These are phyloP conservation scores for Waitea zeae DNA, from an alignment of 1,284 basidiomycete species.

Conservation along the genomic window DNA sequence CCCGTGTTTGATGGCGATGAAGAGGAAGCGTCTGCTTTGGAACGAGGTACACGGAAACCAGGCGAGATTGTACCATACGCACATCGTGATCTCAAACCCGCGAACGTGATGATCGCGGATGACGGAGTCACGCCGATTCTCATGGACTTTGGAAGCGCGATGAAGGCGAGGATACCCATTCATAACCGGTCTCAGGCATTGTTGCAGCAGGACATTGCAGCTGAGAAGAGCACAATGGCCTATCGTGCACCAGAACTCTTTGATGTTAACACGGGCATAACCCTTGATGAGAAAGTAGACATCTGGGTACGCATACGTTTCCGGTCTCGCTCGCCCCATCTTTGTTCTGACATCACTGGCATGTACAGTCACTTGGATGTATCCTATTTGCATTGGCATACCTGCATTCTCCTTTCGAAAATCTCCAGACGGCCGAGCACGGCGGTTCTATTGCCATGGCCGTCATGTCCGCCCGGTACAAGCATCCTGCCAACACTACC, in stretches of 20 bases:
- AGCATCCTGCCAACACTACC: constrained; percentile 62
- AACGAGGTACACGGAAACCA: constrained; percentile 18
- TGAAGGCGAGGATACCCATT: constrained; percentile 65
- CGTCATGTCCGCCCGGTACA: constrained; percentile 80
- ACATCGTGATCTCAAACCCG: constrained; percentile 94
- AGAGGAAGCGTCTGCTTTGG: constrained; percentile 26
- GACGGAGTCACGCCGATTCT: constrained; percentile 76
- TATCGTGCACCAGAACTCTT: constrained; percentile 92
- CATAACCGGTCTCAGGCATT: constrained; percentile 76
- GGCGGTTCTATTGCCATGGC: constrained; percentile 92
- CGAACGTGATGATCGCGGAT: constrained; percentile 95
- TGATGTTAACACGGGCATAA: constrained; percentile 81
- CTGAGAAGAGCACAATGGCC: constrained; percentile 92
- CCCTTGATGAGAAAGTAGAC: constrained; percentile 87
- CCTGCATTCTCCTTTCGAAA: constrained; percentile 88
- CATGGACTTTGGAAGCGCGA: constrained; percentile 94
- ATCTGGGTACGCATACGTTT: constrained; percentile 59
- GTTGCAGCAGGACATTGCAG: constrained; percentile 84
- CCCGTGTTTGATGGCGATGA: constrained; percentile 67
- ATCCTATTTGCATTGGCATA: constrained; percentile 86
- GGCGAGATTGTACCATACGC: constrained; percentile 74
- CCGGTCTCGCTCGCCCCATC: not conserved
- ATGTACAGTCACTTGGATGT: constrained; percentile 83
- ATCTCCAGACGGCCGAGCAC: constrained; percentile 69
- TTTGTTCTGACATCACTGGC: not conserved